These are phyloP conservation scores for Fusarium sp. DNA, from an alignment of 2,329 filamentous ascomycete genomes.

Conservation along the genomic window DNA sequence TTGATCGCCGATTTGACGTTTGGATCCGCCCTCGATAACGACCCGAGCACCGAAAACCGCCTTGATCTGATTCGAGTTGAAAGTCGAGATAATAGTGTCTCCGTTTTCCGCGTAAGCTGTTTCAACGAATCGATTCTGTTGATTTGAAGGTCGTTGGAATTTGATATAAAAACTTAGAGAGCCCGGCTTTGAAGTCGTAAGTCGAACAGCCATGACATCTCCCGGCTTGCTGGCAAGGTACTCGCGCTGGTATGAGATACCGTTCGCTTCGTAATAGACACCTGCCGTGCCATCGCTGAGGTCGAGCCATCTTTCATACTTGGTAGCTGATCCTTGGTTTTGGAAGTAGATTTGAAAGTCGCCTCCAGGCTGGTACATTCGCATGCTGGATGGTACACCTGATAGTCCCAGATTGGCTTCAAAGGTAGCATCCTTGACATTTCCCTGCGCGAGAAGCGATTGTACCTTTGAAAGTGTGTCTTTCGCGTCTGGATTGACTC, in stretches of 20 bases:
- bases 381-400: neutral
- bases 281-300: neutral
- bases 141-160: slow-evolving; percentile 7
- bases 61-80: slow-evolving; percentile 11
- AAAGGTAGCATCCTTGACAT: neutral
- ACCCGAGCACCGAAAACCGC: slow-evolving; percentile 1
- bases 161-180: slow-evolving; percentile 8
- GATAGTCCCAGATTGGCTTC: slow-evolving; percentile 3
- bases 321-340: neutral
- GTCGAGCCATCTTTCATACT: slow-evolving; percentile 2
- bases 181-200: neutral
- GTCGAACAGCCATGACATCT: neutral
- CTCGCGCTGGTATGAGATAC: neutral
- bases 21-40: neutral
- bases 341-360: slow-evolving; percentile 8
- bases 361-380: neutral
- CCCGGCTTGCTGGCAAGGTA: neutral
- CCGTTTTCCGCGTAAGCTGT: neutral
- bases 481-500: neutral
- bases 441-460: neutral
- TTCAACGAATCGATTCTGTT: slow-evolving; percentile 5
- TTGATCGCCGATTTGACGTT: slow-evolving; percentile 11
- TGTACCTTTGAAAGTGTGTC: neutral
- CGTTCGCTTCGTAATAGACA: neutral
- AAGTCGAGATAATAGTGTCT: neutral